phyloP scores from a whole-genome alignment of 2,329 filamentous ascomycete species.

The Lasiodiplodia gonubiensis region DNA sequence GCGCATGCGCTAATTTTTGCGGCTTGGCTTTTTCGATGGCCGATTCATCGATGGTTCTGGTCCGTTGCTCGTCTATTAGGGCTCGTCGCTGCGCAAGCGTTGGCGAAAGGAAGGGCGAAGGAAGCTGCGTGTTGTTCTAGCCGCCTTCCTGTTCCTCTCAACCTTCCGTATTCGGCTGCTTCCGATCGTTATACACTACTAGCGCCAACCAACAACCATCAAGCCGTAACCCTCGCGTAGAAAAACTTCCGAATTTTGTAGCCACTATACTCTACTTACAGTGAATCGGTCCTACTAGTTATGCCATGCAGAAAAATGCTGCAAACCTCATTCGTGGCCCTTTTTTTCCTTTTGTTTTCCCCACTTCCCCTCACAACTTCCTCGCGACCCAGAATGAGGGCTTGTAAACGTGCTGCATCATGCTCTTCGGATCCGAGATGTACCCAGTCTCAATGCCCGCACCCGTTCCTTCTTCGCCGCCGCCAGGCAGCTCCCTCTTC shows the following conservation, averaged over 20 bases:
- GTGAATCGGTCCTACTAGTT: background rate
- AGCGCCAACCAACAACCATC: constrained; percentile 3
- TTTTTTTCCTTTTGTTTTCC: background rate
- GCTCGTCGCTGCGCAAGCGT: background rate
- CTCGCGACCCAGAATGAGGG: constrained; percentile 86
- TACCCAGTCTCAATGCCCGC: constrained; percentile 72
- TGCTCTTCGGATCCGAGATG: constrained; percentile 81
- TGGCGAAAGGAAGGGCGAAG: background rate
- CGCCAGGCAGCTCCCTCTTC: constrained; percentile 58
- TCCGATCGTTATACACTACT: background rate
- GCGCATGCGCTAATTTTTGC: background rate
- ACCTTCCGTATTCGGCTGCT: background rate
- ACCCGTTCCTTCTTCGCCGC: background rate
- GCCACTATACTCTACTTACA: background rate
- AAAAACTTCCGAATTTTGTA: background rate
- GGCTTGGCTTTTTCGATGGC: background rate
- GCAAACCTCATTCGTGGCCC: background rate
- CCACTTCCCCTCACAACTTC: constrained; percentile 55
- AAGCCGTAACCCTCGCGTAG: background rate
- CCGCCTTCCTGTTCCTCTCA: constrained; percentile 15
- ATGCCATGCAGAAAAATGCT: background rate
- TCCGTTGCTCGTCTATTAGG: no score
- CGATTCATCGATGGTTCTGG: background rate
- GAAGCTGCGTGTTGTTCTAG: background rate
- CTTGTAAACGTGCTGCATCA: constrained; percentile 82